A percentile compares a stretch with the other conserved stretches of the same genome.
phyloP scores from a whole-genome alignment of 164 flowering plant genomes.

The Houttuynia cordata region DNA sequence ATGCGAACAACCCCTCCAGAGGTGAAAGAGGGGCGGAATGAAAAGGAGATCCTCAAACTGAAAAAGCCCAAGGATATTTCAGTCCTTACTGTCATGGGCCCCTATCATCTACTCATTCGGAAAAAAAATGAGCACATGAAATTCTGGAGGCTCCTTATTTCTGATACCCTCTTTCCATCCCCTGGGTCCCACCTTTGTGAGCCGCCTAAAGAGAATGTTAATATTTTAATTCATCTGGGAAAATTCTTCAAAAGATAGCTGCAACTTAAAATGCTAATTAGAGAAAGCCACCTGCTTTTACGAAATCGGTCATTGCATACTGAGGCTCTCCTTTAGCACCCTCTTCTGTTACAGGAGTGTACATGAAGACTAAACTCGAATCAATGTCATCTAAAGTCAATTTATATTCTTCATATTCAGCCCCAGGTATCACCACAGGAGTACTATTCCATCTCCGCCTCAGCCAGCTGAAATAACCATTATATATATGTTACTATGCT shows the following conservation, averaged over 20 bases:
- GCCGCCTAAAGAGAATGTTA: neutral
- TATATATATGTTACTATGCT: neutral
- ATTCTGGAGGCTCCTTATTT: neutral
- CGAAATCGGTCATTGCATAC: constrained; percentile 89
- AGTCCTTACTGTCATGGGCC: no score
- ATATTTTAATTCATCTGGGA: neutral
- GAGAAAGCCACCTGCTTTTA: constrained; percentile 63
- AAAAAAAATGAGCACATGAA: neutral
- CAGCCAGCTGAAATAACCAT: constrained; percentile 60
- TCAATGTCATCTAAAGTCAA: constrained; percentile 75
- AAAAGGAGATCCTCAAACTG: no score
- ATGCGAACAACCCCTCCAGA: no score
- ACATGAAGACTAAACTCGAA: constrained; percentile 95
- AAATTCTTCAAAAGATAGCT: neutral
- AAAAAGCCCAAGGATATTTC: no score
- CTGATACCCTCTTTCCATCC: neutral
- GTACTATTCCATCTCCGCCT: constrained; percentile 90
- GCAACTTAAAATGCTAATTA: neutral
- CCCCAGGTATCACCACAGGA: constrained; percentile 83
- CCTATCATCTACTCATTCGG: no score
- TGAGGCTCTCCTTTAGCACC: constrained; percentile 98
- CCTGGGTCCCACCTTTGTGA: neutral
- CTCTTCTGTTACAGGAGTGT: constrained; percentile 93
- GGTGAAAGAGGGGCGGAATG: no score
- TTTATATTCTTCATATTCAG: constrained; percentile 81